Evolutionary conservation across 495 filamentous ascomycete genomes (phyloP), one percentile per base, ranked within the genome.

Genomic region (Neurospora sp.): DNA sequence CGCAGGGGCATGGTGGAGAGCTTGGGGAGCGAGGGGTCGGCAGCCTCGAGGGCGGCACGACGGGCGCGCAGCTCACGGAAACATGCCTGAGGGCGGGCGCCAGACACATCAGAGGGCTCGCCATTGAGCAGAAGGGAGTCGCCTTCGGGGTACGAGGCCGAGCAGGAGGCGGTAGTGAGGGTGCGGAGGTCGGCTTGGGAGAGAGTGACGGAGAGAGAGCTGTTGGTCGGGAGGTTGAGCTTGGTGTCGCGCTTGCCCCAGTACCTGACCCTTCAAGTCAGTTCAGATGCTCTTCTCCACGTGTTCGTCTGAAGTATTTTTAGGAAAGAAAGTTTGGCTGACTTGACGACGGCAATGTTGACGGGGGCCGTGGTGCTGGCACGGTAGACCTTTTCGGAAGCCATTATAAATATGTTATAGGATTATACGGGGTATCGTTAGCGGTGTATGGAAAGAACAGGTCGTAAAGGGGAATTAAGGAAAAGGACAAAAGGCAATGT

Each of bases 321-420:
- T 39, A 35, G 40, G 8, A 35, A 20, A 39, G 8, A 35, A 27
- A 27, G 35, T 31, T 39, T 18, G 39, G 37, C 86, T 71, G 85
- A 96, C 93, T 99, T 99, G 81, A 99, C 95, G 42, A 99, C 96
- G 71, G 96, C 96, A 78, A 99, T 99, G 85, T 99, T 99, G 76
- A 99, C 96, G 18, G 96, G 96, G 35, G 96, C 96, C 41, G 94
- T 97, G 65, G 95, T 98, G 84, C 92, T 97, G 70, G 96, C 94
- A 78, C 92, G 90, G 86, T 94, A 94, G 78, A 98, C 81, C 70
- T 81, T 84, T 31, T 78, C 79, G 47, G 86, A 83, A 35, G 85
- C 79, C 87, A 89, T 89, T 20, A n/a, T 71, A 22, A 61, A 61
- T 61, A 61, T 31, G 22, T 31, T 61, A 27, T 3, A 3, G 22